phyloP scores from a whole-genome alignment of 768 basidiomycete species.

The Tricholoma bakamatsutake region DNA sequence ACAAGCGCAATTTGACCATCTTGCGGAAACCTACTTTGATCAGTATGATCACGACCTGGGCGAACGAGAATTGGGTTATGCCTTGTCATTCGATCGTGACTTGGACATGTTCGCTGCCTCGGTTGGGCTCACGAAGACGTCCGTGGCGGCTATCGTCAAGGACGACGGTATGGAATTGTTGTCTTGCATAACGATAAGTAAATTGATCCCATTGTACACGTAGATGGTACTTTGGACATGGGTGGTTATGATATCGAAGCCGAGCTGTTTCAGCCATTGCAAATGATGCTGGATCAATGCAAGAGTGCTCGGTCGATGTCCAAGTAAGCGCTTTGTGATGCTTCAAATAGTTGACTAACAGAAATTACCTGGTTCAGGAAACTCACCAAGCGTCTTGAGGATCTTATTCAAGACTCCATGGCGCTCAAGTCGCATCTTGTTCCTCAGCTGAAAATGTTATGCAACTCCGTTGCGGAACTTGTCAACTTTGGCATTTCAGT shows the following conservation, averaged over 20 bases:
- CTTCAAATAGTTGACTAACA: neutral
- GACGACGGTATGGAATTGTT: constrained; percentile 59
- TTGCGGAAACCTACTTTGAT: constrained; percentile 81
- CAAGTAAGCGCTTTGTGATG: constrained; percentile 41
- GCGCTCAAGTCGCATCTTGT: constrained; percentile 70
- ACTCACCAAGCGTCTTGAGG: constrained; percentile 80
- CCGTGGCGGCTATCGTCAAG: constrained; percentile 61
- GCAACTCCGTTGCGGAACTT: constrained; percentile 68
- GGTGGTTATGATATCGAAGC: constrained; percentile 68
- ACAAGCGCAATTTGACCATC: constrained; percentile 89
- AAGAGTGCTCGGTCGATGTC: constrained; percentile 76
- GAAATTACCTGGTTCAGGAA: constrained; percentile 48
- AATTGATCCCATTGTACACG: neutral
- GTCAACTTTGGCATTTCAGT: constrained; percentile 92
- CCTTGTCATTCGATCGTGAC: constrained; percentile 80
- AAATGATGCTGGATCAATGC: constrained; percentile 76
- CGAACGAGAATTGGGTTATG: constrained; percentile 83
- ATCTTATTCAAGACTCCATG: constrained; percentile 61
- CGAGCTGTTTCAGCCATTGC: constrained; percentile 79
- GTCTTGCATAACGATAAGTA: neutral
- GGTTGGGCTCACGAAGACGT: constrained; percentile 85
- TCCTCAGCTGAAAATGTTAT: constrained; percentile 67
- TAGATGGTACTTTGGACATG: constrained; percentile 70
- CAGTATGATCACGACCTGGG: constrained; percentile 83
- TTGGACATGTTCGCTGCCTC: constrained; percentile 92